Conservation (phyloP, 2,329 filamentous ascomycete species). For the Acephala macrosclerotiorum region DNA sequence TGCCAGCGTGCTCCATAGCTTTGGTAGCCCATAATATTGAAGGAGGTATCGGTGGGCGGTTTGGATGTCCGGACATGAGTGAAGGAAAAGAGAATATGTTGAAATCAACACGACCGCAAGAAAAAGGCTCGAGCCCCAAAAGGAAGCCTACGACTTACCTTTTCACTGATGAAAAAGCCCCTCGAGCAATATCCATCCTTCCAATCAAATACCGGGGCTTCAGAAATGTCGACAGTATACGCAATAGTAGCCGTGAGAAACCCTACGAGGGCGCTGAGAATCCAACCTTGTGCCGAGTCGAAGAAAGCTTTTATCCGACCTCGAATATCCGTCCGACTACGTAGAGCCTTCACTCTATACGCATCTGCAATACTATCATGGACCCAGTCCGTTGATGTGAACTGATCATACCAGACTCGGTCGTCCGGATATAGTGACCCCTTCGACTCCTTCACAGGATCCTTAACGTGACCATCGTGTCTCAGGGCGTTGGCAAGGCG, state of each 20-base stretch:
- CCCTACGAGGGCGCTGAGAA: conserved; percentile 89
- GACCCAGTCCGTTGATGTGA: conserved; percentile 97
- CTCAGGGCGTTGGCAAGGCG: conserved; percentile 67
- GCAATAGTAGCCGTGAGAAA: conserved; percentile 84
- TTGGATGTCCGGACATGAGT: neutral
- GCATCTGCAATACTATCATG: conserved; percentile 97
- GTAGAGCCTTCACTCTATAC: conserved; percentile 83
- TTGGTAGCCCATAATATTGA: neutral
- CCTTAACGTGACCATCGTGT: conserved; percentile 56
- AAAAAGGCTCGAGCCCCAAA: neutral
- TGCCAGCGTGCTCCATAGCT: neutral
- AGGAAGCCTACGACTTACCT: conserved; percentile 50
- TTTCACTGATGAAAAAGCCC: conserved; percentile 77
- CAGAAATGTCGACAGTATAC: conserved; percentile 88
- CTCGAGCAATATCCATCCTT: conserved; percentile 85
- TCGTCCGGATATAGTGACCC: conserved; percentile 77
- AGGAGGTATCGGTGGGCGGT: neutral
- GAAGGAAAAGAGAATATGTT: neutral
- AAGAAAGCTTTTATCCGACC: conserved; percentile 80
- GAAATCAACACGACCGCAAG: neutral
- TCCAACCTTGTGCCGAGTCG: conserved; percentile 92
- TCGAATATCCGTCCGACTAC: conserved; percentile 81
- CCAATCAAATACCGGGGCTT: conserved; percentile 85
- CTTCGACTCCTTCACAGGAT: conserved; percentile 65
- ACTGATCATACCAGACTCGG: conserved; percentile 98